These are phyloP conservation scores for Lentinula aciculospora DNA, from an alignment of 768 basidiomycete species.

Conservation along the genomic window DNA sequence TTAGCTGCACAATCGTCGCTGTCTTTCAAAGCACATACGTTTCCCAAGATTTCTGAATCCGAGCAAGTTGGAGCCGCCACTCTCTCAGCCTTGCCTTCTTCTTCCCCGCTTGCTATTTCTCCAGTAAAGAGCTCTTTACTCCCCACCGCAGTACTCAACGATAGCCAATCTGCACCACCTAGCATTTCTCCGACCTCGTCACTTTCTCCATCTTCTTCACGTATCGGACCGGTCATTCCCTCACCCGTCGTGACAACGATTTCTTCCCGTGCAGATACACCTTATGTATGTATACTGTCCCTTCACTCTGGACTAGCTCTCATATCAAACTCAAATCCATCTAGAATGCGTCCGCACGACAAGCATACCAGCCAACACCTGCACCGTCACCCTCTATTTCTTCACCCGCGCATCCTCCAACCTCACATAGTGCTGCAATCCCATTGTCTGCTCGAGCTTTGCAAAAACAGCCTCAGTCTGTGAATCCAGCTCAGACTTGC, in stretches of 20 bases:
- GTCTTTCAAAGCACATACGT: constrained; percentile 6
- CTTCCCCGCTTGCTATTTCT: constrained; percentile 12
- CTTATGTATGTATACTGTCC: background rate
- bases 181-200: background rate
- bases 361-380: background rate
- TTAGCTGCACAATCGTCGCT: constrained; percentile 5
- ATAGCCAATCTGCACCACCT: background rate
- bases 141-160: background rate
- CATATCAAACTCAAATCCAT: background rate
- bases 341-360: background rate
- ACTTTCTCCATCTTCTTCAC: background rate
- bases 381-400: background rate
- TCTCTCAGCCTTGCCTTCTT: background rate
- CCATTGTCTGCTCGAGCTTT: background rate
- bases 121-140: background rate
- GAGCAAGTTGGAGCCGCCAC: background rate
- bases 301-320: background rate
- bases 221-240: background rate
- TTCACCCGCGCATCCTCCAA: background rate
- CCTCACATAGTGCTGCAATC: background rate
- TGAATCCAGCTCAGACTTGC: background rate
- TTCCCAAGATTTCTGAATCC: background rate
- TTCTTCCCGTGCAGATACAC: background rate
- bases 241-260: background rate
- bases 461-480: background rate